A percentile compares a stretch with the other conserved stretches of the same genome.
Evolutionary conservation across 2,329 filamentous ascomycete genomes (phyloP).

Genomic region (Xylaria arbuscula): DNA sequence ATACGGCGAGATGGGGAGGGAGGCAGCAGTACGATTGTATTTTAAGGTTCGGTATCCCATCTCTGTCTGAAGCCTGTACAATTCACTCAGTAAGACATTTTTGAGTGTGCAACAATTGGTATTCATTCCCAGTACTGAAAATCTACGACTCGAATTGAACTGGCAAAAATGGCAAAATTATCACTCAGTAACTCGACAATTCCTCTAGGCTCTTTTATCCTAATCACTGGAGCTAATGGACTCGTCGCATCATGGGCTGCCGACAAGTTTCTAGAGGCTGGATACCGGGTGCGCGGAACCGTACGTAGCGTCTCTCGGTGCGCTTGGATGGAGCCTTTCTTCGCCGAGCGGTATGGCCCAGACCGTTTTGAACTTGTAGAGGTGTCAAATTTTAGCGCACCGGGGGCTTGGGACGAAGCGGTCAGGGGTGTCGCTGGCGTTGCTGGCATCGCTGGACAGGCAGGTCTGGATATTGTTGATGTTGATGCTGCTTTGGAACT

Average conservation of each 20-base stretch:
- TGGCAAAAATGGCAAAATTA: conserved; percentile 25
- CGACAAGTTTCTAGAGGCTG: conserved; percentile 41
- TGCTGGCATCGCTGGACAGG: conserved; percentile 45
- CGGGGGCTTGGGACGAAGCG: conserved; percentile 44
- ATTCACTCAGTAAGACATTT: neutral
- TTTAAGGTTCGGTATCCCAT: conserved; percentile 1
- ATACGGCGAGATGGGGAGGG: neutral
- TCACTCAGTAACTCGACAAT: conserved; percentile 28
- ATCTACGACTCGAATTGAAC: neutral
- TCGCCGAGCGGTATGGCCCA: conserved; percentile 44
- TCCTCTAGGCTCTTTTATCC: conserved; percentile 30
- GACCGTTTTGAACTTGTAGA: conserved; percentile 47
- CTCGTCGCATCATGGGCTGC: conserved; percentile 36
- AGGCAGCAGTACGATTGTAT: neutral
- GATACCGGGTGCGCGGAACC: conserved; percentile 58
- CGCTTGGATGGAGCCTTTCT: conserved; percentile 48
- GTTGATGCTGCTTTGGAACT: conserved; percentile 43
- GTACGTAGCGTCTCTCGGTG: conserved; percentile 52
- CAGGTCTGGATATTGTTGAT: conserved; percentile 39
- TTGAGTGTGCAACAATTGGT: neutral
- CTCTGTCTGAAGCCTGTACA: neutral
- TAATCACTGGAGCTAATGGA: conserved; percentile 42
- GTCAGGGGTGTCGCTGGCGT: conserved; percentile 45
- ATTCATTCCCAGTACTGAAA: neutral
- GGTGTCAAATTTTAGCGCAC: conserved; percentile 45